These are phyloP conservation scores for Flaveria linearis DNA, from an alignment of 129 eudicot species.

Conservation along the genomic window DNA sequence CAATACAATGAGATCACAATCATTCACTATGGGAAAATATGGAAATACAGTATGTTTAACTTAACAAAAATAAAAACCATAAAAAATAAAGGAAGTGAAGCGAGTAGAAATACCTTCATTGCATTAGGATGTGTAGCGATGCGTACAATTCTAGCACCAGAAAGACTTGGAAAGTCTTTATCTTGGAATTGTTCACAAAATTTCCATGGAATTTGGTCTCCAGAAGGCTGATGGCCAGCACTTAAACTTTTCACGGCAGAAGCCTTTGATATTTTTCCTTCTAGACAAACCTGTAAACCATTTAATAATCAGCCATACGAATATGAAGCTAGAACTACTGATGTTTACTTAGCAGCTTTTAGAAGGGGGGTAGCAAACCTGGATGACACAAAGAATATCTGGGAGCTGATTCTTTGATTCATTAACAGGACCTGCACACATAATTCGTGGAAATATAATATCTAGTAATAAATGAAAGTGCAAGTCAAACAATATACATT, in stretches of 20 bases:
- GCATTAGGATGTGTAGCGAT: slow-evolving; percentile 99
- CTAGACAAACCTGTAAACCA: slow-evolving; percentile 67
- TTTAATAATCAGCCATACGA: neutral
- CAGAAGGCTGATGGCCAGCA: slow-evolving; percentile 76
- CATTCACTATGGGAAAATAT: neutral
- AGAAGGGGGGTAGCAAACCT: slow-evolving; percentile 48
- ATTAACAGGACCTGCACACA: slow-evolving; percentile 82
- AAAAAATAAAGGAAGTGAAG: neutral
- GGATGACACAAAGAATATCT: slow-evolving; percentile 92
- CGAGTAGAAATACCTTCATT: slow-evolving; percentile 57
- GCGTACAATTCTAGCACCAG: slow-evolving; percentile 97
- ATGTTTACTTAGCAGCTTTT: neutral
- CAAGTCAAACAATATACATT: neutral
- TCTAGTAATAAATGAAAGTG: neutral
- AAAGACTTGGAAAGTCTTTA: slow-evolving; percentile 87
- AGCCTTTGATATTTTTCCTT: slow-evolving; percentile 77
- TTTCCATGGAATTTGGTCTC: slow-evolving; percentile 99
- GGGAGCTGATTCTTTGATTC: slow-evolving; percentile 91
- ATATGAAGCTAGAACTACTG: neutral
- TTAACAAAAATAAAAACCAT: neutral
- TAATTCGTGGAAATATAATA: neutral
- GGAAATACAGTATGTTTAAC: slow-evolving; percentile 1
- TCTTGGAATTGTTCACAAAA: slow-evolving; percentile 77
- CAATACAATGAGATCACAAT: slow-evolving; percentile 29
- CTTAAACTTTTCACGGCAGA: slow-evolving; percentile 77